Evolutionary conservation across 495 filamentous ascomycete species (phyloP).

Genomic region (Peziza echinospora): DNA sequence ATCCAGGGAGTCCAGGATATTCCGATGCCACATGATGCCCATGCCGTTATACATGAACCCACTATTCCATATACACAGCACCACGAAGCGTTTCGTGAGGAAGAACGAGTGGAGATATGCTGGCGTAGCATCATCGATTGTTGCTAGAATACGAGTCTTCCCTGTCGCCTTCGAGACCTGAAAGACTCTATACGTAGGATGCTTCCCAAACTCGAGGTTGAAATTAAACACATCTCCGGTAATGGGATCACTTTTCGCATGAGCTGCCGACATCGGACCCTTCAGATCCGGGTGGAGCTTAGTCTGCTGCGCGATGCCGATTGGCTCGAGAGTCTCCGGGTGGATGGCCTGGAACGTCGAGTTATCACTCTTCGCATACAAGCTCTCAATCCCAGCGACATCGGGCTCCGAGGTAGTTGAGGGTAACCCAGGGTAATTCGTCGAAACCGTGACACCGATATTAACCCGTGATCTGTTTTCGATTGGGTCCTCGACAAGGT

Average conservation of each 20-base stretch:
- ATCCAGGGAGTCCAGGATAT: conserved; percentile 34
- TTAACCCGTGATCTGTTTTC: conserved; percentile 25
- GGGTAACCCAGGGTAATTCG: conserved; percentile 32
- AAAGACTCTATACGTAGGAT: conserved; percentile 43
- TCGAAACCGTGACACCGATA: conserved; percentile 37
- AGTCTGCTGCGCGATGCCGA: conserved; percentile 34
- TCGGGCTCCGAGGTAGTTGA: conserved; percentile 10
- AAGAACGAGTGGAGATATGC: conserved; percentile 61
- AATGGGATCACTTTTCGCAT: conserved; percentile 44
- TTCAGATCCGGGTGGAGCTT: conserved; percentile 41
- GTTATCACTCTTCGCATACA: conserved; percentile 42
- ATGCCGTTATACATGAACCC: conserved; percentile 28
- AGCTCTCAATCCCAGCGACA: conserved; percentile 22
- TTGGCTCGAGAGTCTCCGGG: conserved; percentile 46
- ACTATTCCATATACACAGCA: conserved; percentile 44
- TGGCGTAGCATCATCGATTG: conserved; percentile 28
- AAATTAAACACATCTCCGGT: conserved; percentile 64
- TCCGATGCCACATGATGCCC: conserved; percentile 32
- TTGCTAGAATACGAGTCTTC: conserved; percentile 46
- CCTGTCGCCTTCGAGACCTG: conserved; percentile 35
- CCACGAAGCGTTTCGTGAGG: conserved; percentile 38
- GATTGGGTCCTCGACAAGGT: conserved; percentile 3
- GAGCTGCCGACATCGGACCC: conserved; percentile 40
- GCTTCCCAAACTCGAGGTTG: conserved; percentile 34
- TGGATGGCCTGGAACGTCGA: conserved; percentile 36